Base-by-base conservation (phyloP, 1,284 basidiomycete genomes). In the Boletellus dicymbophilus region DNA sequence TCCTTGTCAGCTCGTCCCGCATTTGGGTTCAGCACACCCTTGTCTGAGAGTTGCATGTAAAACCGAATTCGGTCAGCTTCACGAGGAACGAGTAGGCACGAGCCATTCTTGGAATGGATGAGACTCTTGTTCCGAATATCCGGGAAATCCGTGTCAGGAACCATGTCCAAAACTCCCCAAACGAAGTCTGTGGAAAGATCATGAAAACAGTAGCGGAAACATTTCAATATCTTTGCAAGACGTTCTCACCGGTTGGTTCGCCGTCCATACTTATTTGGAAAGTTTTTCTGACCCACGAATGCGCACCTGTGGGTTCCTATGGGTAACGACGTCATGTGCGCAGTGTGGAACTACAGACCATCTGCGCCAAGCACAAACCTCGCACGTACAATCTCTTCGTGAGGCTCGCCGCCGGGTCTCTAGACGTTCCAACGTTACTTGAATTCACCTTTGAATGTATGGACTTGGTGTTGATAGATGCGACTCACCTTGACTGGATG, bases 281-380 rank as follows among this genome's bases (percentile, higher is more conserved):
- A 3, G 65, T 57, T 45, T 79, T 77, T 30, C 82, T 74, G 5
- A 81, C 79, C 82, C 82, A 84, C 6, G 79, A 82, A 59, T 84
- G 81, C 1, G 82, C 82, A 9, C 76, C 76, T 77, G 50, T 30
- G 81, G 2, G 82, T 82, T 10, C 76, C 76, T 77, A 49, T 30
- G 36, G 27, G 26, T 6, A 40, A 3, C 15, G 37, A 13, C n/a
- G 15, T 26, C 31, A 6, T 27, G 23, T 6, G 9, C n/a, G 9
- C 13, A 4, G 31, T 15, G 23, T 16, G 15, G 15, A 23, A 21
- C 4, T 37, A 16, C 48, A 13, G 46, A 72, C 77, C 83, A 59
- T 84, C 82, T 30, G 77, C 68, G 0, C 82, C 82, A 33, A 84
- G 66, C 4, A 83, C 74, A 56, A 72, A 84, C 58, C 78, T 81